These are phyloP conservation scores for Dionaea muscipula DNA, from an alignment of 179 eudicot genomes.

Conservation along the genomic window DNA sequence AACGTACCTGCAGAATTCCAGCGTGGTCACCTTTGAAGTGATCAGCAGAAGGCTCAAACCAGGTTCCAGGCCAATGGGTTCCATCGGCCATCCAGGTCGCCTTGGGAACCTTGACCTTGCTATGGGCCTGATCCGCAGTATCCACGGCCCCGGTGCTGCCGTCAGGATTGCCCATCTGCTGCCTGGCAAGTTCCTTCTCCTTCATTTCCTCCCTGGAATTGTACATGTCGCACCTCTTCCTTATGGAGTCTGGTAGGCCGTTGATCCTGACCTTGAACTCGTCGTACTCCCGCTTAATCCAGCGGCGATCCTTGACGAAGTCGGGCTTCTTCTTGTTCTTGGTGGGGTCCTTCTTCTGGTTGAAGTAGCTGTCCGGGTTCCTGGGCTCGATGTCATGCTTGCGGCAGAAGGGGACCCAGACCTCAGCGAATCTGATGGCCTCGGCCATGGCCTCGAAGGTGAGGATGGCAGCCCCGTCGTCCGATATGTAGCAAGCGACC, in stretches of 20 bases:
- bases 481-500: conserved; percentile 52
- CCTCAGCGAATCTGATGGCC: conserved; percentile 52
- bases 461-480: conserved; percentile 64
- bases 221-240: conserved; percentile 46
- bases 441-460: conserved; percentile 85
- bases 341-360: conserved; percentile 47
- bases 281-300: conserved; percentile 80
- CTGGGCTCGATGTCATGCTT: conserved; percentile 72
- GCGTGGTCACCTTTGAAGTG: conserved; percentile 71
- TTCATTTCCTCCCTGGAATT: conserved; percentile 32
- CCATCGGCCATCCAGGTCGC: conserved; percentile 92
- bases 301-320: conserved; percentile 69
- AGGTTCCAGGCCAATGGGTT: conserved; percentile 78
- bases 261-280: conserved; percentile 74
- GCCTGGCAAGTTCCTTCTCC: conserved; percentile 20
- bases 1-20: conserved; percentile 52
- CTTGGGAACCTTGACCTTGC: conserved; percentile 15
- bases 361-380: conserved; percentile 65
- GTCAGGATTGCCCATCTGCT: conserved; percentile 19
- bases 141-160: background rate
- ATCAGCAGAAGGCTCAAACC: conserved; percentile 39
- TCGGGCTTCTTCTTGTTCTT: conserved; percentile 57
- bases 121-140: background rate
- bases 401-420: conserved; percentile 79
- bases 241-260: conserved; percentile 54